Evolutionary conservation across 768 basidiomycete species (phyloP), one percentile per base, ranked within the genome.

Genomic region (Tylopilus vinaceipallidus): DNA sequence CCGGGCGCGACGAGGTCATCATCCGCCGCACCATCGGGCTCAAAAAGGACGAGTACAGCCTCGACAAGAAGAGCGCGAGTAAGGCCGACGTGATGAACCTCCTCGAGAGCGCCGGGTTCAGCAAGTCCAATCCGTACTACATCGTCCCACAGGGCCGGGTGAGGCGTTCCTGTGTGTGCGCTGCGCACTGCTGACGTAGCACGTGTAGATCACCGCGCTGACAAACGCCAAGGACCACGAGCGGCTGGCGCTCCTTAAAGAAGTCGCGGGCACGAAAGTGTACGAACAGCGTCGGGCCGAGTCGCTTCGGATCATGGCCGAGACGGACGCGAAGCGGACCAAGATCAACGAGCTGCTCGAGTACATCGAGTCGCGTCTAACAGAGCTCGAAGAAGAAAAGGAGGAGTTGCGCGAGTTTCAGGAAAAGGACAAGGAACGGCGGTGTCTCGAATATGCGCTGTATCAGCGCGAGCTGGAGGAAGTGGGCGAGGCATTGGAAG

Each of bases 1-100:
- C 94, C 16, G 86, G 87, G 12, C 83, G 88, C 45, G 85, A 91
- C 2, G 91, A 94, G 54, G 81, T 97, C 37, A 82, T 90, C 26
- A 76, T 99, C 4, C 82, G 97, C 12, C 81, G 97, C 26, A 98
- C 97, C 2, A 98, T 99, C 49, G 97, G 97, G 42, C 67, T 94
- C 36, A 98, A 99, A 78, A 99, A 98, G 72, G 97, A 98, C 63
- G 97, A 98, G 72, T 99, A 98, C 72, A 91, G 89, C 55, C 75
- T 98, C 24, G 95, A 99, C 71, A 88, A 88, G 74, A 98, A 98
- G 74, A 92, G 88, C 54, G 88, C 89, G 0, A 89, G 84, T 68
- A 97, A 97, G 68, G 95, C 94, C 3, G 97, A 99, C 62, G 91
- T 99, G 17, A 95, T 97, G 91, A 95, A 92, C 62, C 75, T 98